phyloP scores from a whole-genome alignment of 345 rosid species.

The Citrus australasica region DNA sequence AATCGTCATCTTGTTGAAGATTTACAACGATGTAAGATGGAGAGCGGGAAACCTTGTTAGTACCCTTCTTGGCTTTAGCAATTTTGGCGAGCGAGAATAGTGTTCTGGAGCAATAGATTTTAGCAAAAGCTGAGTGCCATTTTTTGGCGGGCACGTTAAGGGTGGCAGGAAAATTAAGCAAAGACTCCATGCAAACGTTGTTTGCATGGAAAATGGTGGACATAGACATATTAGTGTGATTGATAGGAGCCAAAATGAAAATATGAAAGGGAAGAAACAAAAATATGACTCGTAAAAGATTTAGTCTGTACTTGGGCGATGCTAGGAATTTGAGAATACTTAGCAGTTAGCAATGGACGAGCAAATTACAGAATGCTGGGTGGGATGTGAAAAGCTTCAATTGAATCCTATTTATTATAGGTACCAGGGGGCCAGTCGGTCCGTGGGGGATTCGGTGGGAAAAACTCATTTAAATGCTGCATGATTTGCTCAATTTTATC shows the following conservation, averaged over 20 bases:
- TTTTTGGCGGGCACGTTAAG: conserved; percentile 29
- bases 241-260: not conserved
- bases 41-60: conserved; percentile 10
- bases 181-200: conserved; percentile 9
- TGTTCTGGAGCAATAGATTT: conserved; percentile 51
- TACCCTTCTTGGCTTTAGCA: not conserved
- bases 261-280: not conserved
- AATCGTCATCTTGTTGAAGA: conserved; percentile 1
- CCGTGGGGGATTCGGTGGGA: too few relatives aligned
- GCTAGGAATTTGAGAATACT: too few relatives aligned
- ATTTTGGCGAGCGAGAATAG: conserved; percentile 21
- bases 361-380: too few relatives aligned
- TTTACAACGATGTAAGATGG: conserved; percentile 23
- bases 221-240: not conserved
- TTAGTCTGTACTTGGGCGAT: fast-evolving
- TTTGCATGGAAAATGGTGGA: too few relatives aligned
- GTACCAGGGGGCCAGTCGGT: fast-evolving
- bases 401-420: too few relatives aligned
- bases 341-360: fast-evolving
- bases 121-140: conserved; percentile 54
- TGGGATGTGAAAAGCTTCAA: not conserved
- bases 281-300: not conserved
- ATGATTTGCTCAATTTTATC: too few relatives aligned
- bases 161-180: conserved; percentile 29
- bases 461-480: too few relatives aligned